A percentile compares a stretch with the other conserved stretches of the same genome.
These are phyloP conservation scores for Xylaria venustula DNA, from an alignment of 495 filamentous ascomycete species.

Conservation along the genomic window DNA sequence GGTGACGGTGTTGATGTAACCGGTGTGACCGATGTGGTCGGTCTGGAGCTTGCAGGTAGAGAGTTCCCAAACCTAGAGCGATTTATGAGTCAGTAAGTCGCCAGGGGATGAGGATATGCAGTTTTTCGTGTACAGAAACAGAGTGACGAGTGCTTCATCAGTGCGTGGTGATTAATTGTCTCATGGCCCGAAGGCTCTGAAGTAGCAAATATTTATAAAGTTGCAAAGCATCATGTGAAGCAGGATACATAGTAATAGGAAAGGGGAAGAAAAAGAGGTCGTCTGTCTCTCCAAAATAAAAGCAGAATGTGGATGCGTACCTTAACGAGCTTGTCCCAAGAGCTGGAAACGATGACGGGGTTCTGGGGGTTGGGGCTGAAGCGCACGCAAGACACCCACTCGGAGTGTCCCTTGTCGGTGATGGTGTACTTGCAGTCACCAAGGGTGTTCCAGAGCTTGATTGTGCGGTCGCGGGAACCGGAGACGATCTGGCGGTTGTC, in stretches of 20 bases:
- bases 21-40: conserved; percentile 99
- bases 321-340: conserved; percentile 99
- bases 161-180: conserved; percentile 89
- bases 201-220: conserved; percentile 99
- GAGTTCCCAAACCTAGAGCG: conserved; percentile 91
- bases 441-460: conserved; percentile 99
- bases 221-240: conserved; percentile 84
- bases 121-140: conserved; percentile 22
- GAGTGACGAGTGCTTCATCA: conserved; percentile 56
- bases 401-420: conserved; percentile 98
- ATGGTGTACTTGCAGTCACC: conserved; percentile 99
- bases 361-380: conserved; percentile 99
- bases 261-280: not conserved
- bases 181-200: conserved; percentile 98
- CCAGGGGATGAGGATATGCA: not conserved
- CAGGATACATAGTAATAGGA: too few relatives aligned
- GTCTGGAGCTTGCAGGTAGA: conserved; percentile 99
- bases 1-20: conserved; percentile 99
- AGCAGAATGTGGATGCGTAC: conserved; percentile 51
- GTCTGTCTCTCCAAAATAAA: not conserved
- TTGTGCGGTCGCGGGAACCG: conserved; percentile 93
- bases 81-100: conserved; percentile 11
- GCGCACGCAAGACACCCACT: conserved; percentile 99
- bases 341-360: conserved; percentile 97
- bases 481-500: conserved; percentile 99